phyloP scores from a whole-genome alignment of 2,329 filamentous ascomycete genomes.

The Helminthosporium solani region DNA sequence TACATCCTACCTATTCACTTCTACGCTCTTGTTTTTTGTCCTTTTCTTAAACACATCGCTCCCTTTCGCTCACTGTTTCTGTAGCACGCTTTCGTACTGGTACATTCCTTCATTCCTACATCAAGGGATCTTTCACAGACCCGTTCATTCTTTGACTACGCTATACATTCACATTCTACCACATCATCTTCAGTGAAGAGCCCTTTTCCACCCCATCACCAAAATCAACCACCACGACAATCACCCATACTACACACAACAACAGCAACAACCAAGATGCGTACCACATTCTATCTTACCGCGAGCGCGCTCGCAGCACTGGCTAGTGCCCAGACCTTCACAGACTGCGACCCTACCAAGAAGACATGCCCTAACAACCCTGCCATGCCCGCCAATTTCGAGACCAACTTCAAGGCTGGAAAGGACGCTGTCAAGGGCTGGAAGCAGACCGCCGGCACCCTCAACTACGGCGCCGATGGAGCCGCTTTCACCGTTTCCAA shows the following conservation, averaged over 20 bases:
- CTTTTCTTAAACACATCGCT: constrained; percentile 24
- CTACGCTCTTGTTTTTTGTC: constrained; percentile 17
- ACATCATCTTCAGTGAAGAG: constrained; percentile 34
- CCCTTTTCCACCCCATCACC: constrained; percentile 7
- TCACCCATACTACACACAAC: constrained; percentile 3
- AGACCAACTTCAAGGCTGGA: constrained; percentile 48
- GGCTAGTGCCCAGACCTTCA: constrained; percentile 48
- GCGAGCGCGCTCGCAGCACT: constrained; percentile 36
- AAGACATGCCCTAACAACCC: constrained; percentile 49
- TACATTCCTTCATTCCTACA: constrained; percentile 22
- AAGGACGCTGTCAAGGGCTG: constrained; percentile 39
- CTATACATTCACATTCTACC: constrained; percentile 1
- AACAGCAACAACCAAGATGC: constrained; percentile 25
- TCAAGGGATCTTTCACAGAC: constrained; percentile 24
- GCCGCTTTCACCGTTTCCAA: constrained; percentile 54
- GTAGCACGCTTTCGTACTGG: constrained; percentile 25
- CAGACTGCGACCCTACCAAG: constrained; percentile 47
- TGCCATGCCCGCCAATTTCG: constrained; percentile 43
- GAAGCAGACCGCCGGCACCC: constrained; percentile 43
- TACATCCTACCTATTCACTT: constrained; percentile 21
- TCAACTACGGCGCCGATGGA: constrained; percentile 48
- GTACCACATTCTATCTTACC: constrained; percentile 27
- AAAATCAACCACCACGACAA: not conserved
- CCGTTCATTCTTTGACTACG: constrained; percentile 24
- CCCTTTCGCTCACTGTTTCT: constrained; percentile 26